Evolutionary conservation across 192 early-diverging fungal species (phyloP).

Genomic region (Linnemannia exigua): DNA sequence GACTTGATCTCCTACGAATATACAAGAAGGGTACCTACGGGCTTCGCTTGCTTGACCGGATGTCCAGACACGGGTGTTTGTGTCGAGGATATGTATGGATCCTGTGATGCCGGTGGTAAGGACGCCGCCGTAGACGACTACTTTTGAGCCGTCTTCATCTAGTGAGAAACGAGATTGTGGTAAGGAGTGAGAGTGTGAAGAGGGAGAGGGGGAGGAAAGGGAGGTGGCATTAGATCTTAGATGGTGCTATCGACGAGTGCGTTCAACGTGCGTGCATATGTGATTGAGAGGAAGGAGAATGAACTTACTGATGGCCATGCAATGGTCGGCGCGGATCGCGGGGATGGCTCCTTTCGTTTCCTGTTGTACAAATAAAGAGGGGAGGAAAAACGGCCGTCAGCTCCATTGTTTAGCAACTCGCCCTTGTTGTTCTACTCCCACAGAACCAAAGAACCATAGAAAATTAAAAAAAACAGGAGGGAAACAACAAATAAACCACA

Average conservation of each 20-base stretch:
- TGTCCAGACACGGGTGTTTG: conserved; percentile 10
- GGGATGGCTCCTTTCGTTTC: conserved; percentile 21
- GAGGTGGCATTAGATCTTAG: not conserved
- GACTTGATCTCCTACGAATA: conserved; percentile 35
- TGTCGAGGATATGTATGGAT: conserved; percentile 30
- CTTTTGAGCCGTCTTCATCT: conserved; percentile 32
- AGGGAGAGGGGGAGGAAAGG: no score
- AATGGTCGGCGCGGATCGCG: conserved; percentile 38
- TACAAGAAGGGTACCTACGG: conserved; percentile 26
- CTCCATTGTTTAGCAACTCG: no score
- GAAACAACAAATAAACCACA: no score
- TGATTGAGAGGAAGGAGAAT: not conserved
- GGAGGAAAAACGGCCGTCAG: not conserved
- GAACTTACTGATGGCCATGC: conserved; percentile 46
- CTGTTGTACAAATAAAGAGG: not conserved
- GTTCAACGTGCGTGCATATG: no score
- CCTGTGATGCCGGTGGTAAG: not conserved
- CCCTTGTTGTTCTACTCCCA: not conserved
- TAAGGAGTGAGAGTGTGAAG: no score
- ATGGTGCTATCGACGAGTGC: no score
- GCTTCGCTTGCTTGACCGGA: conserved; percentile 1
- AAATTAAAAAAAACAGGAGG: no score
- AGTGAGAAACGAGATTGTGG: no score
- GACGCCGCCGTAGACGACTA: conserved; percentile 35
- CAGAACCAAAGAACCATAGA: no score